Evolutionary conservation across 805 yeast genomes (phyloP).

Genomic region (Lipomyces orientalis): DNA sequence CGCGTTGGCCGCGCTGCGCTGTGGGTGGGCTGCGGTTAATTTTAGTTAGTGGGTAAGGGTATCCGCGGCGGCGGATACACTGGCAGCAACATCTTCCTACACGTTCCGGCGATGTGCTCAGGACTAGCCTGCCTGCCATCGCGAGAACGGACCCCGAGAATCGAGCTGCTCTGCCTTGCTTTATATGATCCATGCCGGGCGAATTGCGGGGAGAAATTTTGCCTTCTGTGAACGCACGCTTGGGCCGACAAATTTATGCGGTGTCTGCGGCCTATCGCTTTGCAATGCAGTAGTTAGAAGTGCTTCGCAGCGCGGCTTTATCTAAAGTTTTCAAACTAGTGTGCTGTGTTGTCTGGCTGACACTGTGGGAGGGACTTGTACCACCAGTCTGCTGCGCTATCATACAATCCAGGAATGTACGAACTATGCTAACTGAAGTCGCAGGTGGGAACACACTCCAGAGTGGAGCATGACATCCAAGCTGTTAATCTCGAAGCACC

Average conservation of each 20-base stretch:
- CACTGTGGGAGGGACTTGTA: background rate
- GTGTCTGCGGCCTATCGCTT: background rate
- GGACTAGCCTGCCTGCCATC: background rate
- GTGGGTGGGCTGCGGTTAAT: background rate
- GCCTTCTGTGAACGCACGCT: background rate
- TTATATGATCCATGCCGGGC: background rate
- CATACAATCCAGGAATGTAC: background rate
- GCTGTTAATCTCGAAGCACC: slow-evolving; percentile 81
- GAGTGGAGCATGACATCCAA: slow-evolving; percentile 90
- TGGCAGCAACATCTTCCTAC: too few species aligned
- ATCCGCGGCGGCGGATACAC: background rate
- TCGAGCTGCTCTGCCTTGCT: background rate
- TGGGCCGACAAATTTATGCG: background rate
- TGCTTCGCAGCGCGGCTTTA: background rate
- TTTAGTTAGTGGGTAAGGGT: background rate
- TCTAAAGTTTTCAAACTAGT: background rate
- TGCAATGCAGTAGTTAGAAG: background rate
- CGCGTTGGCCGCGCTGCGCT: background rate
- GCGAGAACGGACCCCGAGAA: background rate
- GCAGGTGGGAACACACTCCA: slow-evolving; percentile 91
- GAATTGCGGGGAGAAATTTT: background rate
- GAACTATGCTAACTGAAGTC: background rate
- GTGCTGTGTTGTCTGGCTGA: background rate
- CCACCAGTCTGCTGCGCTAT: background rate
- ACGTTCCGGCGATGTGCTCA: background rate